Conservation (phyloP, 2,329 filamentous ascomycete genomes). For the Colletotrichum chlorophyti region DNA sequence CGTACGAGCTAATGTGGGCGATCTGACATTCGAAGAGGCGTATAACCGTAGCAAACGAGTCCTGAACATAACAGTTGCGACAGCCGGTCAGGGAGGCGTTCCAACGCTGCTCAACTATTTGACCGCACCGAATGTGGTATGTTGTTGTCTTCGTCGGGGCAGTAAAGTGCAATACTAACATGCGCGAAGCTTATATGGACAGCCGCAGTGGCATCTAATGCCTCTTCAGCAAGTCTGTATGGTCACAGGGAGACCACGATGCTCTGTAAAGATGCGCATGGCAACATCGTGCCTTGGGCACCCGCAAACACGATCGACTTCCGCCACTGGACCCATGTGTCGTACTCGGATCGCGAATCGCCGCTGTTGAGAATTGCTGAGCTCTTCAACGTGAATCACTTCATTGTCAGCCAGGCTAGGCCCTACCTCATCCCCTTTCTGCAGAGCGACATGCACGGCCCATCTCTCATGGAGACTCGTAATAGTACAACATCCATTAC, state of each 20-base stretch:
- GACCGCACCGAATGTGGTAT: slow-evolving; percentile 88
- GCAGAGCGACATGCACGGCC: slow-evolving; percentile 80
- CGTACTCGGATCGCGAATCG: slow-evolving; percentile 69
- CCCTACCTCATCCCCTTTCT: slow-evolving; percentile 90
- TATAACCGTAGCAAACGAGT: slow-evolving; percentile 85
- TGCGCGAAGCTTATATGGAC: slow-evolving; percentile 74
- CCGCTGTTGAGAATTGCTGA: slow-evolving; percentile 76
- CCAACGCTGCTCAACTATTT: slow-evolving; percentile 91
- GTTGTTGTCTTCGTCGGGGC: slow-evolving; percentile 41
- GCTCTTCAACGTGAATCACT: slow-evolving; percentile 93
- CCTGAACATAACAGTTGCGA: slow-evolving; percentile 90
- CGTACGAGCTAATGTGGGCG: slow-evolving; percentile 83
- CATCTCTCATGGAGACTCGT: slow-evolving; percentile 65
- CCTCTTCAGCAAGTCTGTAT: slow-evolving; percentile 69
- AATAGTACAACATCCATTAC: slow-evolving; percentile 64
- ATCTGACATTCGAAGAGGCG: slow-evolving; percentile 92
- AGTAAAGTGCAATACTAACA: slow-evolving; percentile 13
- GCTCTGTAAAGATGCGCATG: slow-evolving; percentile 79
- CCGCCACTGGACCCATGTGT: slow-evolving; percentile 71
- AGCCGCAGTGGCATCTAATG: slow-evolving; percentile 78
- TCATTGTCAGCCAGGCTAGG: slow-evolving; percentile 90
- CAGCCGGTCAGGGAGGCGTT: slow-evolving; percentile 74
- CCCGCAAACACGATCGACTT: slow-evolving; percentile 67
- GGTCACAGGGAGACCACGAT: slow-evolving; percentile 69
- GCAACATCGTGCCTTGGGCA: slow-evolving; percentile 77